Evolutionary conservation across 2,329 filamentous ascomycete genomes (phyloP), one percentile per base, ranked within the genome.

Genomic region (Sarocladium kiliense): DNA sequence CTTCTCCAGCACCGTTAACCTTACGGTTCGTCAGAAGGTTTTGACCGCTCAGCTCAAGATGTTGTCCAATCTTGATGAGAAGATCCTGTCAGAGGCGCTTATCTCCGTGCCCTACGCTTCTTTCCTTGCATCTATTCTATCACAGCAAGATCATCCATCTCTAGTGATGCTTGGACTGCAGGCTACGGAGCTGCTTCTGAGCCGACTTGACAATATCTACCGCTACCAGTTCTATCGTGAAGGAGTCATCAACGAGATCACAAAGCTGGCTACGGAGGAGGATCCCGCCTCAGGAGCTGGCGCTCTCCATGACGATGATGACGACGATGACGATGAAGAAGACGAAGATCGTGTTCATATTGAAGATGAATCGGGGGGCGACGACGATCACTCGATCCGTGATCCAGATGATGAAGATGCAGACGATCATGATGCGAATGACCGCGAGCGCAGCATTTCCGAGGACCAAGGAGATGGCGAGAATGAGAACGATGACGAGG

Each of bases 211-310:
- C 59, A 80, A 86, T 21, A 89, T 97, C 27, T 99, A 99, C 66
- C 86, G 90, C 25, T 96, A 97, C 64, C 95, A 99, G 64, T 93
- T 99, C 62, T 96, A 99, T 66, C 89, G 94, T 0, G 95, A 99
- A 72, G 94, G 94, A 34, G 94, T 99, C 42, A 92, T 97, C 62
- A 80, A 88, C 1, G 93, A 99, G 68, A 95, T 99, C 53, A 80
- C 85, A 27, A 93, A 91, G 65, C 76, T 99, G 30, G 87, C 91
- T 1, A 78, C 72, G 53, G 70, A 76, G 53, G 74, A 80, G 53
- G 63, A 69, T 4, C 27, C 47, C 16, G 47, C 47, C 3, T 6
- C 27, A 10, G 11, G 16, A 11, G 11, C 47, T 21, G n/a, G 11
- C 10, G 12, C 45, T 4, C 47, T 23, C 9, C 50, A 63, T 53